A percentile compares a stretch with the other conserved stretches of the same genome.
phyloP scores from a whole-genome alignment of 139 green algal genomes.

The Helicosporidium sp. region DNA sequence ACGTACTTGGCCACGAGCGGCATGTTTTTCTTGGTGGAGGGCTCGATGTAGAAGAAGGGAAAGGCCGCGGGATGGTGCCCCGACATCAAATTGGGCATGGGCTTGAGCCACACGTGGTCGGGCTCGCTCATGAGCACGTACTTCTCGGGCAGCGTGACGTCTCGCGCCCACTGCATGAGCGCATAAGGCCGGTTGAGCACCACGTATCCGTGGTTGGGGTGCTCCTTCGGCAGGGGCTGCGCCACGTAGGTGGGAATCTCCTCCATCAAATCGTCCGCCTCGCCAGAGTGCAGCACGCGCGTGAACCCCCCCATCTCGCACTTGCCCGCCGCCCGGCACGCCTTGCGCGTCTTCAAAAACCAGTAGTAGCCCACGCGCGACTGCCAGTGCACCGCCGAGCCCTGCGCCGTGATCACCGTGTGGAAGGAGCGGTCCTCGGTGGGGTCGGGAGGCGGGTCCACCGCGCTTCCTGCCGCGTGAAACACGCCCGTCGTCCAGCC shows the following conservation, averaged over 20 bases:
- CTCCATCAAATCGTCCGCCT: constrained; percentile 75
- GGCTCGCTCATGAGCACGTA: constrained; percentile 92
- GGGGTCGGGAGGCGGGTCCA: neutral
- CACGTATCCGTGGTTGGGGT: constrained; percentile 63
- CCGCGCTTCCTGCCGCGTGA: neutral
- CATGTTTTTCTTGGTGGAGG: constrained; percentile 26
- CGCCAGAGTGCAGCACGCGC: constrained; percentile 74
- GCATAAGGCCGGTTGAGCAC: constrained; percentile 87
- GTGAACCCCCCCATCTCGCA: constrained; percentile 87
- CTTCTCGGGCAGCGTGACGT: constrained; percentile 56
- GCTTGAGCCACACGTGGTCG: constrained; percentile 83
- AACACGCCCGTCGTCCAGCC: constrained; percentile 54
- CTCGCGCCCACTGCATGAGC: constrained; percentile 70
- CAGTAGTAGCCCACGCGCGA: constrained; percentile 61
- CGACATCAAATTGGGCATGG: constrained; percentile 82
- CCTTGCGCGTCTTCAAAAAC: constrained; percentile 54
- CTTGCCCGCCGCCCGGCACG: constrained; percentile 34
- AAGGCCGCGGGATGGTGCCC: constrained; percentile 51
- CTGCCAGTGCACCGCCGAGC: constrained; percentile 64
- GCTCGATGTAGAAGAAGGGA: constrained; percentile 97
- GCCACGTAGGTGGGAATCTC: constrained; percentile 88
- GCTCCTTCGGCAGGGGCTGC: constrained; percentile 53
- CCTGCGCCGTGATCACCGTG: constrained; percentile 55
- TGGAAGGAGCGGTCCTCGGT: constrained; percentile 40
- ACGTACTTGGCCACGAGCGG: constrained; percentile 32